phyloP scores from a whole-genome alignment of 108 stramenopile species.

The Conticribra weissflogii region DNA sequence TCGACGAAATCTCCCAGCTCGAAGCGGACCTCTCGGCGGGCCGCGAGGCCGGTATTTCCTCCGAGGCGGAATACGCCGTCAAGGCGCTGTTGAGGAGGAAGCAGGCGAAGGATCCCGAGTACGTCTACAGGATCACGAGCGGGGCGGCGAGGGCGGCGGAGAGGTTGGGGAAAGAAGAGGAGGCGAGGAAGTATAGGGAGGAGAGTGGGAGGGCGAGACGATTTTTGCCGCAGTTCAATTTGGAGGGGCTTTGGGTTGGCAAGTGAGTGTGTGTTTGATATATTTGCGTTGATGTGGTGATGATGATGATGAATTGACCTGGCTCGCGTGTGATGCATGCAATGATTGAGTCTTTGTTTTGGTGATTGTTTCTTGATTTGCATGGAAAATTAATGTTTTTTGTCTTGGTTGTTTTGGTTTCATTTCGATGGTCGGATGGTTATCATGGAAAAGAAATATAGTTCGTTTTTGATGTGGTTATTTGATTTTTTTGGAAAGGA shows the following conservation, averaged over 20 bases:
- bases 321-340: too few species aligned
- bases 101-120: slow-evolving; percentile 37
- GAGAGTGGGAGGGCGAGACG: slow-evolving; percentile 53
- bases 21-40: slow-evolving; percentile 16
- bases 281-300: not conserved
- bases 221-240: slow-evolving; percentile 69
- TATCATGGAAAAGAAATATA: too few species aligned
- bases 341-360: too few species aligned
- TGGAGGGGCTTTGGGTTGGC: slow-evolving; percentile 87
- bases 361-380: too few species aligned
- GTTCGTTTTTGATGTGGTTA: too few species aligned
- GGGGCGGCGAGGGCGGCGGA: slow-evolving; percentile 46
- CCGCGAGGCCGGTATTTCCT: not conserved
- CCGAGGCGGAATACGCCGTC: slow-evolving; percentile 7
- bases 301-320: too few species aligned
- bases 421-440: too few species aligned
- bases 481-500: too few species aligned
- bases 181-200: slow-evolving; percentile 46
- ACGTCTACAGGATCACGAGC: slow-evolving; percentile 34
- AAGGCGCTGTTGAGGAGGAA: slow-evolving; percentile 22
- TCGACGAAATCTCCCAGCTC: slow-evolving; percentile 36
- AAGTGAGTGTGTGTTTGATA: slow-evolving; percentile 61
- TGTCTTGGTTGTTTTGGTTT: too few species aligned
- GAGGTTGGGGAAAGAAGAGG: slow-evolving; percentile 37
- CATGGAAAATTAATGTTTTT: too few species aligned